phyloP scores from a whole-genome alignment of 371 early-diverging fungal genomes.

The Smittium culicis region DNA sequence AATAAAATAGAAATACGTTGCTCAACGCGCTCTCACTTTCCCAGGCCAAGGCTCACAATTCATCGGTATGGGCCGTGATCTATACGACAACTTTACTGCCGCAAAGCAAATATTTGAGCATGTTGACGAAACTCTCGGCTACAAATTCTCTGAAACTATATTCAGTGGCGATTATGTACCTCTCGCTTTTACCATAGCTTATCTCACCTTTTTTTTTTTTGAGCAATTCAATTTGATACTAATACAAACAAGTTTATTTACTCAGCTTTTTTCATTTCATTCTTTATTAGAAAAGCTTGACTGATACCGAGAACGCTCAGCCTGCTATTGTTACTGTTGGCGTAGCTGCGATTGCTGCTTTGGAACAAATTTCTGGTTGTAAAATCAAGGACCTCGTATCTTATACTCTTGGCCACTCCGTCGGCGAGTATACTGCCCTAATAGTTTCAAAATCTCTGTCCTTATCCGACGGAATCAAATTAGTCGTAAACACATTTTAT shows the following conservation, averaged over 20 bases:
- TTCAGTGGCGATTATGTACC: constrained; percentile 67
- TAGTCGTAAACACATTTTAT: constrained; percentile 44
- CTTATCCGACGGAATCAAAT: constrained; percentile 61
- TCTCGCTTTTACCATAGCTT: constrained; percentile 10
- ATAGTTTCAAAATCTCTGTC: constrained; percentile 64
- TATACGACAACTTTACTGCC: constrained; percentile 57
- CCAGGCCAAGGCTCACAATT: constrained; percentile 72
- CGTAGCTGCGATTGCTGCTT: constrained; percentile 69
- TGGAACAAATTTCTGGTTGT: constrained; percentile 69
- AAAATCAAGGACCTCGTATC: constrained; percentile 52
- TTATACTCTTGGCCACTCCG: constrained; percentile 77
- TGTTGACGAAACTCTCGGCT: constrained; percentile 66
- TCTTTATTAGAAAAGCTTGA: constrained; percentile 44
- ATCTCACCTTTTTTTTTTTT: no score
- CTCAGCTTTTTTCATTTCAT: no score
- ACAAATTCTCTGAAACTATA: constrained; percentile 52
- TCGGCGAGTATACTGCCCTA: constrained; percentile 88
- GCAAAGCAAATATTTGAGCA: constrained; percentile 77
- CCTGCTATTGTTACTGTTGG: constrained; percentile 88
- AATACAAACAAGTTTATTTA: no score
- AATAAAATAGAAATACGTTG: neutral
- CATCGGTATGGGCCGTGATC: constrained; percentile 86
- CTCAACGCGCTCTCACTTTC: constrained; percentile 3
- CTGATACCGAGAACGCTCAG: constrained; percentile 79
- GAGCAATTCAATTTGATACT: no score